Evolutionary conservation across 257 asterid species (phyloP), one percentile per base, ranked within the genome.

Genomic region (Lavandula angustifolia): DNA sequence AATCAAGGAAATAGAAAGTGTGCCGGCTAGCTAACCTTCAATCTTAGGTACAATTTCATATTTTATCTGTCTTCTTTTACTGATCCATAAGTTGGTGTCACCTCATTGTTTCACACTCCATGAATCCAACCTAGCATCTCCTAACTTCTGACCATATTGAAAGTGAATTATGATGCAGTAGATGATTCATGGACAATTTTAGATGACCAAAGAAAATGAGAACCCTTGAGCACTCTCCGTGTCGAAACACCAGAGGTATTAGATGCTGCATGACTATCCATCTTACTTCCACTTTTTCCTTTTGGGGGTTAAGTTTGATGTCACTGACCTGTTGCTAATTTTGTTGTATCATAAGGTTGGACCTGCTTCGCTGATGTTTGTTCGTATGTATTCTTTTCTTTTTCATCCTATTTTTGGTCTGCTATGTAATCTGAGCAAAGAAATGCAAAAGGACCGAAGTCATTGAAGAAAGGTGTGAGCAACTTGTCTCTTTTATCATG

Each of bases 1-100:
- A 58, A 82, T 88, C 75, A 88, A 92, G 68, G 98, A 92, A 82
- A 92, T 92, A 52, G 89, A 85, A 72, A 88, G 75, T 87, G 58
- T 79, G 86, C 63, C 83, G 88, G 62, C 79, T 84, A 51, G 77
- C 91, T 31, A 72, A 75, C 65, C 84, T 91, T 53, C 82, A 66
- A 59, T 73, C 82, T 44, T 87, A 85, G 83, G 81, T 74, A 69
- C 71, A 64, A 38, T 56, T 62, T 38, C 62, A 31, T 58, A 49
- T 54, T 53, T 32, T 12, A 40, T 14, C 73, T 14, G 46, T 60
- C 69, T 22, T 52, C 68, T 33, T 11, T 18, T 32, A 9, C 62
- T 2, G 29, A 58, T 34, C 60, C 49, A 6, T 42, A 37, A 68
- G 48, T 59, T 29, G 17, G 27, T 35, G 57, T 46, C 60, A 58